Base-by-base conservation (phyloP, 352 stramenopile species). In the Pythium plurisporium region DNA sequence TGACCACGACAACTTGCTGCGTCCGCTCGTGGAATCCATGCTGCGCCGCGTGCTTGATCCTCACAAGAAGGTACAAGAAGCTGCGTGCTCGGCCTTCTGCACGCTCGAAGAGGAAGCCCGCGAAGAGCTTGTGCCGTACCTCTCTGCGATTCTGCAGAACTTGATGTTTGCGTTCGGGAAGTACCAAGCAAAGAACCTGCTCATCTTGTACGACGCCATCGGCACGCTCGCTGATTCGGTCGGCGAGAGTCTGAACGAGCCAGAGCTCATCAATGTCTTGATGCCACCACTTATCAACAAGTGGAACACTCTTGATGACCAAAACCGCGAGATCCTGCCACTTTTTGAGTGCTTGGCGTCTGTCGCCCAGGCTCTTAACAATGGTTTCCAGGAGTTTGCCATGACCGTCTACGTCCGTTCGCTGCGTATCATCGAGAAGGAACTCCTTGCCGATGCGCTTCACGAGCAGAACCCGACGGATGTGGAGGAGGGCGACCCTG, bases 171-270 rank as follows among this genome's bases (percentile, higher is more conserved):
- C 94, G 8, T 93, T 99, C 59, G 70, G 79, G 67, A 90, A 96
- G 64, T 98, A 98, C 72, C 84, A 98, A 52, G 92, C 87, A 17
- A 94, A 97, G 55, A 98, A 96, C 73, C 63, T 98, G 40, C 64
- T 99, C 22, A 97, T 98, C 44, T 70, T 98, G 60, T 98, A 98
- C 73, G 96, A 99, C 64, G 95, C 91, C 23, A 88, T 99, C 20
- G 94, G 94, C 17, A 97, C 95, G 53, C 89, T 99, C 42, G 95
- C 94, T 0, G 94, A 99, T 64, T 97, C 81, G 25, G 87, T 97
- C 29, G 94, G 95, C 12, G 73, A 91, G 41, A 72, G 87, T n/a
- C 79, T 98, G 69, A 97, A 97, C 41, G 76, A 98, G 61, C 78
- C 86, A 3, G 76, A 95, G 52, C 67, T 98, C 36, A 96, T 98